phyloP scores from a whole-genome alignment of 345 rosid species.

The Salix caprea region DNA sequence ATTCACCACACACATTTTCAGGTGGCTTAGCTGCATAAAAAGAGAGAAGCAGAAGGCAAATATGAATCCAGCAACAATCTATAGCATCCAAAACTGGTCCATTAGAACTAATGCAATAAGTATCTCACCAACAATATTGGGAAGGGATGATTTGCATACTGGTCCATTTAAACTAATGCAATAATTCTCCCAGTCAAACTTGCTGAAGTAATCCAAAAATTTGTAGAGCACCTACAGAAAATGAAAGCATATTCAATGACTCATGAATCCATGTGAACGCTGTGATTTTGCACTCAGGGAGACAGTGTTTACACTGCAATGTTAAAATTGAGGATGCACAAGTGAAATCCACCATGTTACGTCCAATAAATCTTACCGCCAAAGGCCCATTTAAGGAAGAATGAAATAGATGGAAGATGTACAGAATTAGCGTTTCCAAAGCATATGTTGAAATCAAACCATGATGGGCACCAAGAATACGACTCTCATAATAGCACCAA shows the following conservation, averaged over 20 bases:
- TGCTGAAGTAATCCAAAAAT: slow-evolving; percentile 74
- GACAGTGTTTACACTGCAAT: background rate
- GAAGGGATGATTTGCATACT: slow-evolving; percentile 51
- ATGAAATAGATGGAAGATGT: slow-evolving; percentile 68
- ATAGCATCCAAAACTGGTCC: background rate
- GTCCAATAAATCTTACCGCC: slow-evolving; percentile 40
- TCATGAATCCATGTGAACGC: background rate
- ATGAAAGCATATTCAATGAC: slow-evolving; percentile 1
- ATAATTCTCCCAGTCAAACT: slow-evolving; percentile 73
- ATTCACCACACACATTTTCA: slow-evolving; percentile 36
- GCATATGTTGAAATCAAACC: slow-evolving; percentile 88
- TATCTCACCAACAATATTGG: slow-evolving; percentile 50
- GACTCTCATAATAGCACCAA: slow-evolving; percentile 97
- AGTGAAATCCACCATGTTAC: background rate
- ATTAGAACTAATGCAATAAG: background rate
- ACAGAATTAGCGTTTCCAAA: slow-evolving; percentile 66
- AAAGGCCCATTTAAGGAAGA: slow-evolving; percentile 67
- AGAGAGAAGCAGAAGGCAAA: background rate
- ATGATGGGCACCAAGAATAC: slow-evolving; percentile 81
- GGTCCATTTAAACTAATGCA: slow-evolving; percentile 62
- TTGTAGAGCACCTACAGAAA: slow-evolving; percentile 53
- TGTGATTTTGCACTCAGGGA: background rate
- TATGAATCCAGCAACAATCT: background rate
- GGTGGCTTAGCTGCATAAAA: slow-evolving; percentile 30
- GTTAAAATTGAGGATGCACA: background rate